Base-by-base conservation (phyloP, 2,329 filamentous ascomycete genomes). In the Penicillium sp. region DNA sequence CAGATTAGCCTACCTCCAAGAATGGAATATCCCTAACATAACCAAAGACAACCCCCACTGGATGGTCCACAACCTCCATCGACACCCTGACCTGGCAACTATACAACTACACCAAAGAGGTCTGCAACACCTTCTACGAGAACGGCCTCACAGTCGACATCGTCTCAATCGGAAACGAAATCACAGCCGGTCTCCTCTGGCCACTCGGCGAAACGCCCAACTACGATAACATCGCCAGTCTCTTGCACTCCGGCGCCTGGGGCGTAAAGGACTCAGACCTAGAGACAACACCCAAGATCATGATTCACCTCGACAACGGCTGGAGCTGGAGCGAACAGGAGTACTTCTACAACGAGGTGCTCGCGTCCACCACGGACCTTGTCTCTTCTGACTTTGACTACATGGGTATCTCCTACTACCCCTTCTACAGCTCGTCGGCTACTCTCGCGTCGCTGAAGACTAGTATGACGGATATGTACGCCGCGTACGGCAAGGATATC, bases 281-380 rank as follows among this genome's bases (percentile, higher is more conserved):
- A 26, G 71, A 70, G 41, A 78, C 81, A 0, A 80, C 82, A 60
- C 86, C 88, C 1, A 83, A 86, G 68, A 89, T 90, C 71, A 86
- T 91, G 85, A 83, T 91, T 41, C 89, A 91, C 66, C 79, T 90
- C 3, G 87, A 91, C 70, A 88, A 90, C 66, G 88, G 88, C n/a
- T 91, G 87, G 86, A 81, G 88, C 61, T 89, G 84, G 85, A 77
- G 73, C 3, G 82, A 82, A 3, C 87, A 90, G 68, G 75, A 87
- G 59, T 86, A 80, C 76, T 90, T 84, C 72, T 91, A 90, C 73
- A 80, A 81, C 24, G 77, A 76, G 3, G 81, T 87, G 0, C 76
- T 88, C 0, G 77, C 69, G 8, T 73, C 76, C 24, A 86, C 82
- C 2, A 77, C 77, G 10, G 50, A 50, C 1, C 75, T 88, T 3